phyloP scores from a whole-genome alignment of 495 filamentous ascomycete genomes.

The Aspergillus kassunensis region DNA sequence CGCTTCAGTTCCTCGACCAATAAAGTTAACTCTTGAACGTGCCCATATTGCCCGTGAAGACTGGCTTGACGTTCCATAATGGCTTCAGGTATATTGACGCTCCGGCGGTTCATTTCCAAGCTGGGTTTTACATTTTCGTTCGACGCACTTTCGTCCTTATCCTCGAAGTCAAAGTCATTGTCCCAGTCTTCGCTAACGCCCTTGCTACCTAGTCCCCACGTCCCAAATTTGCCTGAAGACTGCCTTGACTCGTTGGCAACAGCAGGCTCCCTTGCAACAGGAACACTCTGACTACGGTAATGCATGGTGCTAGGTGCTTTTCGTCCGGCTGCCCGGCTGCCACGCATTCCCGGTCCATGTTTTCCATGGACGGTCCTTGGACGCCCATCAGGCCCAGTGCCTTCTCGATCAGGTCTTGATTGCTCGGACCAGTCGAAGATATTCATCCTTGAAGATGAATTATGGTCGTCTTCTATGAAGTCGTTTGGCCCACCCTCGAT shows the following conservation, averaged over 20 bases:
- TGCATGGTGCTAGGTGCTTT: constrained; percentile 75
- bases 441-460: constrained; percentile 35
- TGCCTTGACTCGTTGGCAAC: constrained; percentile 49
- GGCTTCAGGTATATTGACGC: constrained; percentile 73
- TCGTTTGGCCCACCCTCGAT: constrained; percentile 4
- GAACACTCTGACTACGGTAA: constrained; percentile 93
- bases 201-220: constrained; percentile 82
- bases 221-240: constrained; percentile 76
- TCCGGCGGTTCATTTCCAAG: constrained; percentile 27
- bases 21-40: constrained; percentile 78
- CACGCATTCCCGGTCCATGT: constrained; percentile 67
- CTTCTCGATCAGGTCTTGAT: constrained; percentile 47
- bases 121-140: constrained; percentile 24
- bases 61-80: constrained; percentile 83
- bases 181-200: constrained; percentile 81
- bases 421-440: constrained; percentile 90
- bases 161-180: constrained; percentile 76
- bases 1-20: constrained; percentile 79
- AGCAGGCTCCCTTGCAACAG: constrained; percentile 64
- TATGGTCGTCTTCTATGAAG: constrained; percentile 9
- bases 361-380: constrained; percentile 91
- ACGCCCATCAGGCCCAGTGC: constrained; percentile 53
- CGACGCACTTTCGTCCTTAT: constrained; percentile 34
- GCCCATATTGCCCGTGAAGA: constrained; percentile 79
- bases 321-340: constrained; percentile 68